Evolutionary conservation across 768 basidiomycete species (phyloP), one percentile per base, ranked within the genome.

Genomic region (Butyriboletus loyo): DNA sequence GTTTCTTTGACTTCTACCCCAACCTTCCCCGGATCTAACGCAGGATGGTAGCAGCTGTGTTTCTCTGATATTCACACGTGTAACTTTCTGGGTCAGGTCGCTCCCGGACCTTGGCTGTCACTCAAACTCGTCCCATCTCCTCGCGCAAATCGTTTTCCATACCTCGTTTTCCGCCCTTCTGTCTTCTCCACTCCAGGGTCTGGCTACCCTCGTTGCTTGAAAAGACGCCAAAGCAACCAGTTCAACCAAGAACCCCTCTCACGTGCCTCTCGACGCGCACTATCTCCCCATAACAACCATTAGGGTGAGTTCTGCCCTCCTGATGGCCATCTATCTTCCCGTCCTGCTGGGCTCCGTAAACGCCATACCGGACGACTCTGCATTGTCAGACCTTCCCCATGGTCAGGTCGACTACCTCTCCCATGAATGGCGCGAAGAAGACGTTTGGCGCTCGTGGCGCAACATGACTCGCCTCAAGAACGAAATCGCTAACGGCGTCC

Each of bases 321-420:
- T 21, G 47, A 86, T 86, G 84, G 75, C 86, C 46, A 80, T 79
- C 70, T 87, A 86, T 60, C 78, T 87, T 24, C 86, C 88, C 44
- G 80, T 86, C 63, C 77, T 87, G 15, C 78, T 87, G 49, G 78
- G 83, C 48, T 85, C 86, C 15, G 80, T 84, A 45, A 83, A 78
- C 61, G 67, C 76, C 32, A 67, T 80, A 22, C 82, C 86, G 8
- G 90, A 92, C 74, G 90, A 92, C 74, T 83, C 84, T 3, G 79
- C 86, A 44, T 75, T 97, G 50, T 84, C 85, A n/a, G 88, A 89
- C 43, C 81, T 88, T 14, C 90, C 96, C 24, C 84, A 84, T 36
- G 92, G 89, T 46, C 95, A 96, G 77, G 96, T 99, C 65, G 96
- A 99, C 81, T 99, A 99, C 72, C 87, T 99, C 61, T 94, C 90